A percentile compares a stretch with the other conserved stretches of the same genome.
Evolutionary conservation across 352 stramenopile species (phyloP).

Genomic region (Phytopythium delawarense): DNA sequence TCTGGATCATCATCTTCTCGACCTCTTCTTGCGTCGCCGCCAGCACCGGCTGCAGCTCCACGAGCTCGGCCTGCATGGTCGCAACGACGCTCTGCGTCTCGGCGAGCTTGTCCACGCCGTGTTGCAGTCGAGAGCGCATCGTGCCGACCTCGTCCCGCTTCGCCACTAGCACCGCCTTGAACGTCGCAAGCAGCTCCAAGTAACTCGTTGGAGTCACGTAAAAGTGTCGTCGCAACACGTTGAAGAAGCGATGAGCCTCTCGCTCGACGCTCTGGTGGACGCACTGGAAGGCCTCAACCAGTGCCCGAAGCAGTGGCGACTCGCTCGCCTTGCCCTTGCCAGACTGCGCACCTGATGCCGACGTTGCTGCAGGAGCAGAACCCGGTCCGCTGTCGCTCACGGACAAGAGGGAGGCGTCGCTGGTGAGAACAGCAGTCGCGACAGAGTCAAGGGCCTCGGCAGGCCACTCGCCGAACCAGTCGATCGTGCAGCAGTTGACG

Average conservation of each 20-base stretch:
- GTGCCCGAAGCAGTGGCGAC: slow-evolving; percentile 11
- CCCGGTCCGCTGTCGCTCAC: not conserved
- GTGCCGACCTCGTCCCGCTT: slow-evolving; percentile 90
- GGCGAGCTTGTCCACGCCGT: slow-evolving; percentile 84
- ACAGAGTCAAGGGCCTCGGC: slow-evolving; percentile 80
- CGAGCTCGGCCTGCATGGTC: slow-evolving; percentile 82
- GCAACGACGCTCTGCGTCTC: slow-evolving; percentile 78
- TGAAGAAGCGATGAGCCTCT: slow-evolving; percentile 78
- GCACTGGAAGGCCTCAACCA: slow-evolving; percentile 79
- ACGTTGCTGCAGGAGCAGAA: not conserved
- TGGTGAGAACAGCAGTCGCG: slow-evolving; percentile 44
- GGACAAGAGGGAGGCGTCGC: not conserved
- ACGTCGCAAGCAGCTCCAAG: slow-evolving; percentile 89
- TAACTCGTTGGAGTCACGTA: slow-evolving; percentile 95
- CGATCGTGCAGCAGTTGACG: slow-evolving; percentile 88
- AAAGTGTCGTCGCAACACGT: slow-evolving; percentile 87
- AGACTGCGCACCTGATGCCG: not conserved
- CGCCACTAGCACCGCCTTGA: slow-evolving; percentile 83
- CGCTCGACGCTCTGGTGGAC: slow-evolving; percentile 91
- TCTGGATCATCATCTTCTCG: slow-evolving; percentile 90
- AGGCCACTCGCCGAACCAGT: slow-evolving; percentile 89
- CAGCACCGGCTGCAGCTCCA: slow-evolving; percentile 79
- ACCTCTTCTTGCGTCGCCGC: slow-evolving; percentile 77
- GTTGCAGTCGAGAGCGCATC: slow-evolving; percentile 80
- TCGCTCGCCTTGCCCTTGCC: not conserved